Conservation (phyloP, 768 basidiomycete genomes). For the Lanmaoa pseudosensibilis region DNA sequence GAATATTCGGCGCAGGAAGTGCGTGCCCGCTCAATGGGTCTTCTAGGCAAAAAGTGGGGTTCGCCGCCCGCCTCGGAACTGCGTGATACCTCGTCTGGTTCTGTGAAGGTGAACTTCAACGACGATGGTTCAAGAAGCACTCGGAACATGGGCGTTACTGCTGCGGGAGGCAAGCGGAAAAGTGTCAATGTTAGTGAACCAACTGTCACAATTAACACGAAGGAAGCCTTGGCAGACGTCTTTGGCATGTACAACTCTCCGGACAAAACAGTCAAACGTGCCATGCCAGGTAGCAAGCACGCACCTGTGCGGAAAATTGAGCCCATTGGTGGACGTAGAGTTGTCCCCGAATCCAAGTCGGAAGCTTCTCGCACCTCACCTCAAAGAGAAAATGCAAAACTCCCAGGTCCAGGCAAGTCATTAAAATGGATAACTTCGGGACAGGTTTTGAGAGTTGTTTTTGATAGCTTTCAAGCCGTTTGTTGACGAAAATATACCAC, state of each 20-base stretch:
- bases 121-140: constrained; percentile 52
- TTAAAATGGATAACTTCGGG: constrained; percentile 18
- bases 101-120: constrained; percentile 55
- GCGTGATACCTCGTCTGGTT: constrained; percentile 36
- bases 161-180: constrained; percentile 39
- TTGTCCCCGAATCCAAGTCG: constrained; percentile 25
- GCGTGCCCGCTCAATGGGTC: constrained; percentile 76
- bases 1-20: constrained; percentile 89
- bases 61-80: constrained; percentile 51
- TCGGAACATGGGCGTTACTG: constrained; percentile 38
- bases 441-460: constrained; percentile 6
- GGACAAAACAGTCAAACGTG: constrained; percentile 63
- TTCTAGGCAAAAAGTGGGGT: constrained; percentile 84
- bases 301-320: constrained; percentile 70
- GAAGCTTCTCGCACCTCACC: constrained; percentile 38
- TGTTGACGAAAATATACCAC: constrained; percentile 56
- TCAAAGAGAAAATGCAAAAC: constrained; percentile 24
- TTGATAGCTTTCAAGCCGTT: constrained; percentile 58
- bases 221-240: constrained; percentile 90
- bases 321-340: constrained; percentile 41
- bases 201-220: constrained; percentile 95
- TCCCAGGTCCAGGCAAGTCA: constrained; percentile 39
- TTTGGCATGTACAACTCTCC: constrained; percentile 96
- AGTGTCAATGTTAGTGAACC: constrained; percentile 58
- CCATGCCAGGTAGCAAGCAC: constrained; percentile 66